Evolutionary conservation across 2,329 filamentous ascomycete genomes (phyloP), one percentile per base, ranked within the genome.

Genomic region (Canariomyces notabilis): DNA sequence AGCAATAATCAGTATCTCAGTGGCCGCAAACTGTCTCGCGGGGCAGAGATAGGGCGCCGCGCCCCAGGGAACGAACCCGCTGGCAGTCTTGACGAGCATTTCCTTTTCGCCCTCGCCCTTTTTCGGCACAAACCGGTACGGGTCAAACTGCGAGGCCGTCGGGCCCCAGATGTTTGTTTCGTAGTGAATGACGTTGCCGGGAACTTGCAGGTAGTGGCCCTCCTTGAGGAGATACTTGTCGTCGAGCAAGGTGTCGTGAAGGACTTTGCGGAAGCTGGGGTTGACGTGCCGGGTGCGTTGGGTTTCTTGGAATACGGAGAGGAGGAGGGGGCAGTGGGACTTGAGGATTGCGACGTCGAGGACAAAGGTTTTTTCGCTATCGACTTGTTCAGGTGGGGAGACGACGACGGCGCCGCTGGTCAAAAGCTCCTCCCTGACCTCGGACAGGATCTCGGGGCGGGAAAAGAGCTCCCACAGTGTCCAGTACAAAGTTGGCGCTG

Each of bases 401-500:
- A 12, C 14, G 6, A 20, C 6, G 32, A 16, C 34, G 22, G 50
- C 37, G 14, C 53, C 52, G 2, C 48, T 21, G n/a, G 37, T 7
- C n/a, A 16, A 48, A 2, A 75, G 54, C 49, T 75, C 72, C 0
- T 63, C 45, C 0, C 70, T 63, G 4, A 75, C 54, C n/a, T 66
- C 62, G 0, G 52, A 42, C 2, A 73, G 61, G 0, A 74, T 52
- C 1, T 55, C 52, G 0, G 67, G 64, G 1, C 67, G 61, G 5
- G 67, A 67, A 55, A 63, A 71, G 6, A 76, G 54, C 32, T 72
- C 64, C 49, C 62, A 67, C 0, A 75, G 29, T 2, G 67, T 46
- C 72, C 73, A 76, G 58, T 74, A 76, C 0, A 59, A 55, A 1
- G 69, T 63, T 0, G 68, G 67, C 4, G 64, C 58, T 0, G 70